Evolutionary conservation across 2,329 filamentous ascomycete genomes (phyloP).

Genomic region (Tolypocladium guangdongense): DNA sequence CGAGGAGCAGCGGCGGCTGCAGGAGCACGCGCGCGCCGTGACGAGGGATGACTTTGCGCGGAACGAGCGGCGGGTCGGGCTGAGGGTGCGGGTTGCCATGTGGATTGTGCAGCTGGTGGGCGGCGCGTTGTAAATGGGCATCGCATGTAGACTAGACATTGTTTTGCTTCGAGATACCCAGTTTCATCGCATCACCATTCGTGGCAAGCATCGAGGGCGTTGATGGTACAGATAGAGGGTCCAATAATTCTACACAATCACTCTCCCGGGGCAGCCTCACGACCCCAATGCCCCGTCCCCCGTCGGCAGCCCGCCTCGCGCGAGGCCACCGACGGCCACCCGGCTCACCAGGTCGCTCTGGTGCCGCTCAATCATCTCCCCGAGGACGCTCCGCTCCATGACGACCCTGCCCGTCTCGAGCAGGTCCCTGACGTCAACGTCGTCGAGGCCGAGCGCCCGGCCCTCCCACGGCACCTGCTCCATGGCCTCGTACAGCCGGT

Average conservation of each 20-base stretch:
- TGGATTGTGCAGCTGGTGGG: constrained; percentile 83
- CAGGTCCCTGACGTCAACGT: constrained; percentile 93
- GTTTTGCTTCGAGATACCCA: not conserved
- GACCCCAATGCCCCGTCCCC: constrained; percentile 27
- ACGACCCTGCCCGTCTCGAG: constrained; percentile 76
- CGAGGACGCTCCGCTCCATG: constrained; percentile 72
- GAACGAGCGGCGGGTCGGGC: constrained; percentile 71
- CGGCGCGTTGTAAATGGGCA: constrained; percentile 58
- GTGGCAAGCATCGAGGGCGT: not conserved
- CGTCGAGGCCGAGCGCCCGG: constrained; percentile 55
- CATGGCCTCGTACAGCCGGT: constrained; percentile 57
- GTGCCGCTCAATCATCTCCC: constrained; percentile 62
- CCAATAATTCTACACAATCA: not conserved
- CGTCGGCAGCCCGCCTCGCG: constrained; percentile 19
- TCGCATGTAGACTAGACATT: constrained; percentile 2
- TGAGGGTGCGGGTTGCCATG: constrained; percentile 83
- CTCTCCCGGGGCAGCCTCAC: not conserved
- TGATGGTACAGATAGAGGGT: not conserved
- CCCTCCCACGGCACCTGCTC: constrained; percentile 54
- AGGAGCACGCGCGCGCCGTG: constrained; percentile 59
- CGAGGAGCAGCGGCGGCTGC: constrained; percentile 70
- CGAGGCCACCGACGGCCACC: constrained; percentile 31
- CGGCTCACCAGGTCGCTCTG: constrained; percentile 51
- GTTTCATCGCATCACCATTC: not conserved
- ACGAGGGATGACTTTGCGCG: constrained; percentile 69